Base-by-base conservation (phyloP, 2,329 filamentous ascomycete genomes). In the Ophiostoma australiae region DNA sequence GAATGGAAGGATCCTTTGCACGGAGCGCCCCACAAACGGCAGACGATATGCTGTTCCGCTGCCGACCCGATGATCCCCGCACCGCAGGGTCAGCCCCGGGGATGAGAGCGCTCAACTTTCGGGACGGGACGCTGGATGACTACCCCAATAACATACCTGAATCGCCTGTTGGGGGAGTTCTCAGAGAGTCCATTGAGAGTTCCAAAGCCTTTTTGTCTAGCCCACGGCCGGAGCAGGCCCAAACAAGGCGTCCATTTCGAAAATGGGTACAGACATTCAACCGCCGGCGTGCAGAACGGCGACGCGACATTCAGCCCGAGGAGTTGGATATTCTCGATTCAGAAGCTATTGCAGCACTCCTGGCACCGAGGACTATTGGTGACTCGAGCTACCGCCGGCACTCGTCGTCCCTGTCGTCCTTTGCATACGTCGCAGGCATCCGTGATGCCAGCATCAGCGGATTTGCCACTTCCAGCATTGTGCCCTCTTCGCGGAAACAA, bases 391-490 rank as follows among this genome's bases (percentile, higher is more conserved):
- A 55, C 67, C 84, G 85, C 75, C 83, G 85, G 72, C 85, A 87
- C 70, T 88, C 87, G 8, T 91, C 90, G 1, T 91, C 91, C 15
- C 85, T 86, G 1, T 92, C 91, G 7, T 96, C 93, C 0, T 88
- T 92, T 72, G 90, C 87, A 1, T 93, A 94, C 76, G 87, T 97
- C 55, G 88, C 89, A n/a, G 90, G 88, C 20, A 86, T 96, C 75
- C 93, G 90, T 78, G 95, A 92, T 73, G 91, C 91, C 69, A 94
- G 90, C 72, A 84, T 92, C 72, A 97, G 93, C 72, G 82, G 94
- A 72, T 86, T 89, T 67, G 92, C 90, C 23, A 31, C n/a, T 76
- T 84, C 87, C 74, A 96, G 91, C 79, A 83, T 90, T 72, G 82
- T 87, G 67, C 86, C 87, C 41, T 85, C 86, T 70, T 90, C 89